Percentiles rank a stretch among this genome's conserved stretches.
Evolutionary conservation across 345 rosid genomes (phyloP).

Genomic region (Citrus maxima): DNA sequence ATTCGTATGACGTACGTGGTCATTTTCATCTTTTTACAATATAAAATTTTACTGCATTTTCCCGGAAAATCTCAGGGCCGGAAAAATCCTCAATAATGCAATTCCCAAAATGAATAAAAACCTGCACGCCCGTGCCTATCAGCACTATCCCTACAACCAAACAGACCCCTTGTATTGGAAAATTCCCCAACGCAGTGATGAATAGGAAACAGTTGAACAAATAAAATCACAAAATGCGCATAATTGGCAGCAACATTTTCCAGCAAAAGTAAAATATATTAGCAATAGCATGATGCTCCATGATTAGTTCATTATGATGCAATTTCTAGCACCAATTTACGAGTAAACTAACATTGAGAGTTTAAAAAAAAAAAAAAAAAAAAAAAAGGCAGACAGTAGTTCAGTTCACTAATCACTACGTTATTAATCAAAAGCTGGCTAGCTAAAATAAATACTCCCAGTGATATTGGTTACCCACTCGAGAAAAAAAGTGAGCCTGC

Average conservation of each 20-base stretch:
- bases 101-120: constrained; percentile 20
- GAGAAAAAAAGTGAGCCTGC: constrained; percentile 71
- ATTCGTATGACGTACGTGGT: background rate
- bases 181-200: background rate
- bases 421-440: background rate
- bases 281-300: background rate
- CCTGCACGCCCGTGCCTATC: constrained; percentile 18
- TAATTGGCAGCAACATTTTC: background rate
- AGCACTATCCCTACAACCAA: constrained; percentile 10
- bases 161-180: constrained; percentile 7
- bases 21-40: background rate
- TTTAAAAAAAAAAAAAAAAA: too few species aligned
- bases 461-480: constrained; percentile 33
- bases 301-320: background rate
- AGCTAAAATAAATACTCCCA: background rate
- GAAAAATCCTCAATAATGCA: constrained; percentile 23
- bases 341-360: constrained; percentile 13
- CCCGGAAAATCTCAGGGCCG: constrained; percentile 9
- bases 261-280: background rate
- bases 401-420: constrained; percentile 2
- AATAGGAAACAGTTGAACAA: background rate
- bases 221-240: background rate
- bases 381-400: background rate
- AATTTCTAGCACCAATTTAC: background rate
- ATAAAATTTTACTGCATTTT: constrained; percentile 5